Base-by-base conservation (phyloP, 2,329 filamentous ascomycete species). In the Talaromyces sp. region DNA sequence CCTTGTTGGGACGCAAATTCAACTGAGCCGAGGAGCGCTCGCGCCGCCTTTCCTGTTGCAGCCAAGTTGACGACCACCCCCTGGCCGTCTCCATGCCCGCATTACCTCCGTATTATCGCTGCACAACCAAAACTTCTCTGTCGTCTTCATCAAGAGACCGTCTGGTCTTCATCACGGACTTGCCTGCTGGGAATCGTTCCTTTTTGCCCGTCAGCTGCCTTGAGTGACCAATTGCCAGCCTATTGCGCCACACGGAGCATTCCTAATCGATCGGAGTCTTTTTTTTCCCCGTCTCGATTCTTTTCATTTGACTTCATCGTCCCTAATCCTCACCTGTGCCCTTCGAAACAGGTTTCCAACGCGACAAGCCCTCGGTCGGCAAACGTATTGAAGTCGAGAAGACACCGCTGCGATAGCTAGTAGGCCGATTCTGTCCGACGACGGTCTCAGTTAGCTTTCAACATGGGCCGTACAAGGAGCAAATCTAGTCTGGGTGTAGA, bases 401-500 rank as follows among this genome's bases (percentile, higher is more conserved):
- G 5, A 51, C 32, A 35, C 32, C 10, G 43, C 19, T 50, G 19
- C 43, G 13, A 26, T 50, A 24, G 19, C 13, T 14, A 24, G 13
- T 24, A n/a, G 24, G 43, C 17, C 26, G 43, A 26, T 38, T 17
- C 43, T 50, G 9, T 26, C 10, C 13, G 24, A 8, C 43, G 43
- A 13, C 24, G 1, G 19, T 26, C 43, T 26, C 43, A 19, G 9
- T 7, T 26, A 13, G 24, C 11, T 53, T 41, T 54, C 32, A 41
- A 54, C 61, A 78, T 78, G 76, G 68, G 69, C 64, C 75, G 77
- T 62, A 70, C 74, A 56, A 73, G 76, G 63, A 71, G 77, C 65
- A 74, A 71, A 60, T 78, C 78, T 27, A 78, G 75, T 66, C 70
- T 81, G 59, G 78, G 78, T 58, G 78, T 70, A 62, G 78, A 80